Evolutionary conservation across 2,329 filamentous ascomycete species (phyloP), one percentile per base, ranked within the genome.

Genomic region (Ceratocystis cacaofunesta): DNA sequence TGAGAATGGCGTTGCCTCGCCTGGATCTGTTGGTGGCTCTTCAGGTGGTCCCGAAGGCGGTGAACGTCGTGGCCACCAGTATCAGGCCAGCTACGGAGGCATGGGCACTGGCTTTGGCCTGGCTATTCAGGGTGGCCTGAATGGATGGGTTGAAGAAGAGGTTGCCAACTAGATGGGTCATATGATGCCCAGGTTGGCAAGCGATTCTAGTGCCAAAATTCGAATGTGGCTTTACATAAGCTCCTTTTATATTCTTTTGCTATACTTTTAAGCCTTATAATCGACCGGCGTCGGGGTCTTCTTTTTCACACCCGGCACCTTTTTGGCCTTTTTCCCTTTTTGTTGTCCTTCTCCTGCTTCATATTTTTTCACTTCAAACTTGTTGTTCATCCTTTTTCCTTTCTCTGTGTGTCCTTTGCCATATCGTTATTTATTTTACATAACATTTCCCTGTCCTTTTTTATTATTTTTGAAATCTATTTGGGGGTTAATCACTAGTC

Each of bases 61-160:
- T 50, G 80, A 84, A 73, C 80, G 84, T 64, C 78, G 84, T 66
- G 84, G 84, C 10, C 85, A 87, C 71, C 84, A 86, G 69, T 87
- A 87, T 73, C 84, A 86, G 73, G 78, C 79, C 36, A 85, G 82
- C 74, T 86, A 80, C 67, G 80, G 82, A 67, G 82, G 82, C 30
- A 82, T 84, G 76, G 81, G 80, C 25, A 76, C 77, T 19, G 82
- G 82, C 2, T 85, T 83, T 67, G 84, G 83, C 32, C 77, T 86
- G 12, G 83, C 82, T 46, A 85, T 86, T 65, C 83, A 85, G 71
- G 80, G 83, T 68, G 82, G 82, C 5, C 74, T 87, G 70, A 86
- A 85, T 69, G 84, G 84, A 65, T 87, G 85, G 85, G 83, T 83
- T 44, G 84, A 87, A 74, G 84, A 87, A 72, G 83, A 85, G 73